Conservation (phyloP, 2,329 filamentous ascomycete genomes). For the Colletotrichum sansevieriae region DNA sequence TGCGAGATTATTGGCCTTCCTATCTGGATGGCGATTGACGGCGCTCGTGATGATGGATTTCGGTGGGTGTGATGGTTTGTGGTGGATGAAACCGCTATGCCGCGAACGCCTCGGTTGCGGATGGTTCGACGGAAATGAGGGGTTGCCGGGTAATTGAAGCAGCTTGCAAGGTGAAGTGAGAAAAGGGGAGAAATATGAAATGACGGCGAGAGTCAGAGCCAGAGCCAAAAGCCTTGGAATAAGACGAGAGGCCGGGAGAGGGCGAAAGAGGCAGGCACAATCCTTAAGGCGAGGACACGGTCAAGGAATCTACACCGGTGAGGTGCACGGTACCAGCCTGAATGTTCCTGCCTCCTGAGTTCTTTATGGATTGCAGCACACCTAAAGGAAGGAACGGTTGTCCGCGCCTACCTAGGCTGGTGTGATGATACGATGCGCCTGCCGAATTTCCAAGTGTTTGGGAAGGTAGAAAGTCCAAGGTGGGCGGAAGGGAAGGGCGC, state of each 20-base stretch:
- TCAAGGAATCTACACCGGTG: constrained; percentile 16
- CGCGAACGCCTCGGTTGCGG: constrained; percentile 34
- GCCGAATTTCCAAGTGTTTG: not conserved
- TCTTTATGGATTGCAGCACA: not conserved
- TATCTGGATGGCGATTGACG: constrained; percentile 37
- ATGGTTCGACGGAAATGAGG: constrained; percentile 27
- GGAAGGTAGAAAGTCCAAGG: no score
- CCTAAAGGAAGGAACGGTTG: not conserved
- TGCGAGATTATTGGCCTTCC: constrained; percentile 42
- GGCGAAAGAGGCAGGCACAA: constrained; percentile 8
- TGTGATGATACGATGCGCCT: not conserved
- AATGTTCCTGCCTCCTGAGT: not conserved
- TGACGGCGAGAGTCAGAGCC: constrained; percentile 1
- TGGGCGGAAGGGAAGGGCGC: not conserved
- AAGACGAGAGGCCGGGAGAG: not conserved
- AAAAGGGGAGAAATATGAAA: not conserved
- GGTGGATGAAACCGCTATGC: constrained; percentile 21
- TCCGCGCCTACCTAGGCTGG: not conserved
- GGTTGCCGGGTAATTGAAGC: constrained; percentile 21
- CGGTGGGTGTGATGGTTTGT: constrained; percentile 31
- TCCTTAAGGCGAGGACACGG: constrained; percentile 16
- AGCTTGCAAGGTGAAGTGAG: constrained; percentile 9
- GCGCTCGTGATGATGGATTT: constrained; percentile 40
- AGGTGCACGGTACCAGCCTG: not conserved
- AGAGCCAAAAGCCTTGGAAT: not conserved